Conservation (phyloP, 148 eudicot species). For the Camellia sinensis region DNA sequence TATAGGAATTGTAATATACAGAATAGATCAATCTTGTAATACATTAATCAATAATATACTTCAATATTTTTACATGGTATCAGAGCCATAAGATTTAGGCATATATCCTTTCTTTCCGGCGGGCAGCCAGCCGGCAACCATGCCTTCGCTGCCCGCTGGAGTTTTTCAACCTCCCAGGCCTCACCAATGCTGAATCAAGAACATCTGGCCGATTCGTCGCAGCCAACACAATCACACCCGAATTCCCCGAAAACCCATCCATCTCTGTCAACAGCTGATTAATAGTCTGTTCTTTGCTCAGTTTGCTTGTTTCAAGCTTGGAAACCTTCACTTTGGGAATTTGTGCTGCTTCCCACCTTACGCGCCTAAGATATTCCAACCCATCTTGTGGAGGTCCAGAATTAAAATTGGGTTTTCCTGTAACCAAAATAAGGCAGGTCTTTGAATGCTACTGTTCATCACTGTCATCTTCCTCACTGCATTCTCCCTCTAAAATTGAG, state of each 20-base stretch:
- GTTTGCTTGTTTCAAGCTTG: too few species aligned
- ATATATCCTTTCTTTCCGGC: too few species aligned
- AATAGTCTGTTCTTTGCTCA: conserved; percentile 96
- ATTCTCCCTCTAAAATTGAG: conserved; percentile 36
- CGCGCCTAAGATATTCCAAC: conserved; percentile 89
- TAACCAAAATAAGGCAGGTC: conserved; percentile 77
- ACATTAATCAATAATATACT: too few species aligned
- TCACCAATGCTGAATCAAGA: conserved; percentile 91
- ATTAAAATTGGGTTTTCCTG: conserved; percentile 92
- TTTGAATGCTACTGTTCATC: conserved; percentile 64
- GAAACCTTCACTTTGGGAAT: too few species aligned
- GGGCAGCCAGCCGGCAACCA: too few species aligned
- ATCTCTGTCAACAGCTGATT: conserved; percentile 98
- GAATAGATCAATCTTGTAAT: too few species aligned
- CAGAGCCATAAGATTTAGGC: too few species aligned
- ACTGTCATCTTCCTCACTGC: conserved; percentile 58
- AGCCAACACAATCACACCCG: conserved; percentile 95
- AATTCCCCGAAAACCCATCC: conserved; percentile 98
- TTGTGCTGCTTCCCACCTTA: too few species aligned
- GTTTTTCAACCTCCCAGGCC: conserved; percentile 99
- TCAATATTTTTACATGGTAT: too few species aligned
- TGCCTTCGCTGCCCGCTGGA: too few species aligned
- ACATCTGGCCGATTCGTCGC: conserved; percentile 98
- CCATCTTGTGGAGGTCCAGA: conserved; percentile 96
- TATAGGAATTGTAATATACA: too few species aligned